Conservation (phyloP, 75 land plant species). For the Isoetes taiwanensis region DNA sequence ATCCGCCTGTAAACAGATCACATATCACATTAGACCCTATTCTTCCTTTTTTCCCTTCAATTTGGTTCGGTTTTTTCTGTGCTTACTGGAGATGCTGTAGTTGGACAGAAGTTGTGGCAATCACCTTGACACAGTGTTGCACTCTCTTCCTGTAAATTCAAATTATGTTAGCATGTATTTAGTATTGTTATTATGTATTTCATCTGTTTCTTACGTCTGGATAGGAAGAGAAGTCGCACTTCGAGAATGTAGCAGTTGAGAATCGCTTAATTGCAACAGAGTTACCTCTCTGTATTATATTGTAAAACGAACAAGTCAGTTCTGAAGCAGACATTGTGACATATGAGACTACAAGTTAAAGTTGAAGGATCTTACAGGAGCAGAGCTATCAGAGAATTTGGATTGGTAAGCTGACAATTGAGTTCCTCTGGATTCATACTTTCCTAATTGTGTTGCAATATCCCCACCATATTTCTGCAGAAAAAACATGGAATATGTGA, state of each 20-base stretch:
- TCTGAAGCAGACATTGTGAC: no score
- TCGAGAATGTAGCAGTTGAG: background rate
- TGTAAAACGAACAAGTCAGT: no score
- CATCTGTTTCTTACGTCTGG: no score
- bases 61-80: no score
- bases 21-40: background rate
- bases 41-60: background rate
- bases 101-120: background rate
- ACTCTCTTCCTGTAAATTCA: no score
- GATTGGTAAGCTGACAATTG: background rate
- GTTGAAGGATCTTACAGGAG: conserved; percentile 2
- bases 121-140: background rate
- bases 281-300: conserved; percentile 6
- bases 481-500: background rate
- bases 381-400: background rate
- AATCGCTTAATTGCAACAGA: background rate
- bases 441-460: background rate
- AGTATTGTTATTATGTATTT: no score
- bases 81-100: background rate
- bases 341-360: no score
- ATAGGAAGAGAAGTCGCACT: background rate
- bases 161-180: no score
- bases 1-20: conserved; percentile 1
- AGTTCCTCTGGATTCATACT: background rate
- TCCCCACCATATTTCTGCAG: conserved; percentile 4